Percentiles rank a stretch among this genome's conserved stretches.
Evolutionary conservation across 176 grass and related monocot genomes (phyloP).

Genomic region (Tillandsia leiboldiana): DNA sequence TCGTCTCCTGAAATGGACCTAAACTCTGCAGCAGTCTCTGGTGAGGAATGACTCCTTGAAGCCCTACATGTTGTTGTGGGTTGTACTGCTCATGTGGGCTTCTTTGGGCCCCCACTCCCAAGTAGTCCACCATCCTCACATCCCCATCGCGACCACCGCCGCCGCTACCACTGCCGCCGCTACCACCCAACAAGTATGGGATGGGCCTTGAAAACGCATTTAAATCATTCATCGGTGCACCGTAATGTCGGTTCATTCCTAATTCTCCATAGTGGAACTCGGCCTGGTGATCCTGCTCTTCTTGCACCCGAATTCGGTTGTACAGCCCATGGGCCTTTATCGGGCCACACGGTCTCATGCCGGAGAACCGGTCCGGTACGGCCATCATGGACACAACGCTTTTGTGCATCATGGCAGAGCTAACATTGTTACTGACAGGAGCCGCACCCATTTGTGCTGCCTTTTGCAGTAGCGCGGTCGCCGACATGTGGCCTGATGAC

Average conservation of each 20-base stretch:
- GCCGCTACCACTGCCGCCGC: background rate
- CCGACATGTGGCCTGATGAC: constrained; percentile 33
- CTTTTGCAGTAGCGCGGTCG: constrained; percentile 62
- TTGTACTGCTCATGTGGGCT: background rate
- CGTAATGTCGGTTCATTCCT: background rate
- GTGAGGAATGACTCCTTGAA: background rate
- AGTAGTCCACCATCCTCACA: constrained; percentile 45
- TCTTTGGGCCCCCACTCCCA: constrained; percentile 34
- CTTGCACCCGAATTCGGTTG: background rate
- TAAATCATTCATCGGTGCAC: background rate
- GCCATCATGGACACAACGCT: constrained; percentile 12
- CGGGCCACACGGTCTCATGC: background rate
- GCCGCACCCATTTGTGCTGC: constrained; percentile 43
- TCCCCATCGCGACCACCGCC: background rate
- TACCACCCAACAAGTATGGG: background rate
- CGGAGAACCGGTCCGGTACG: background rate
- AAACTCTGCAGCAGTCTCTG: background rate
- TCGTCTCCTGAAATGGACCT: background rate
- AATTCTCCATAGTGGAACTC: constrained; percentile 23
- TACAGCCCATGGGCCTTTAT: background rate
- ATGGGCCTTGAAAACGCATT: constrained; percentile 8
- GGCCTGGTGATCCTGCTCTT: constrained; percentile 10
- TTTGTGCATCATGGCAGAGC: background rate
- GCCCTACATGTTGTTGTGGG: background rate
- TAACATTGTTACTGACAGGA: background rate